Conservation (phyloP, 768 basidiomycete species). For the Filobasidium wieringae region DNA sequence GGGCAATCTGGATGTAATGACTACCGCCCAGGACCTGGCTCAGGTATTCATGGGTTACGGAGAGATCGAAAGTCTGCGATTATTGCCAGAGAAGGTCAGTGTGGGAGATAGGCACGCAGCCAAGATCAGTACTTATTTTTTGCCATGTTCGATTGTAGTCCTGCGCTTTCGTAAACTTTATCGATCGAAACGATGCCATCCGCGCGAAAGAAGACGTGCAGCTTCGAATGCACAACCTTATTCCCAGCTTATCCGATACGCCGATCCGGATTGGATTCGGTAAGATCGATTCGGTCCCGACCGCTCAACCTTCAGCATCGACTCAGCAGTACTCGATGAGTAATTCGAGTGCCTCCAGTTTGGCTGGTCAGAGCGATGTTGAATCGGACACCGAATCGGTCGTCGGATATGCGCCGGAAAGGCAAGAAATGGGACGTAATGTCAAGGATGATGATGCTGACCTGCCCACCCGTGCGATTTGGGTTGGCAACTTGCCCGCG, state of each 20-base stretch:
- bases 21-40: slow-evolving; percentile 87
- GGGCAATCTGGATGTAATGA: slow-evolving; percentile 88
- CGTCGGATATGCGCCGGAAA: slow-evolving; percentile 64
- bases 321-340: slow-evolving; percentile 14
- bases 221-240: slow-evolving; percentile 76
- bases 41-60: slow-evolving; percentile 94
- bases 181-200: slow-evolving; percentile 88
- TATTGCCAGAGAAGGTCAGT: slow-evolving; percentile 89
- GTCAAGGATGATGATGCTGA: slow-evolving; percentile 55
- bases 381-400: slow-evolving; percentile 2
- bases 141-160: slow-evolving; percentile 49
- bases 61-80: slow-evolving; percentile 84
- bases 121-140: background rate
- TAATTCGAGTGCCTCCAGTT: slow-evolving; percentile 12
- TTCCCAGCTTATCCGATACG: slow-evolving; percentile 76
- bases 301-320: slow-evolving; percentile 29
- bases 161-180: slow-evolving; percentile 98
- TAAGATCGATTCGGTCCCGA: slow-evolving; percentile 91
- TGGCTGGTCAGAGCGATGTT: slow-evolving; percentile 7
- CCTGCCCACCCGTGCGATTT: slow-evolving; percentile 84
- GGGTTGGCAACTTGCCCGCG: slow-evolving; percentile 95
- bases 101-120: background rate
- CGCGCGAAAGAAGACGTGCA: slow-evolving; percentile 95
- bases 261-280: slow-evolving; percentile 97
- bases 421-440: background rate